phyloP scores from a whole-genome alignment of 345 rosid genomes.

The Ceriops decandra region DNA sequence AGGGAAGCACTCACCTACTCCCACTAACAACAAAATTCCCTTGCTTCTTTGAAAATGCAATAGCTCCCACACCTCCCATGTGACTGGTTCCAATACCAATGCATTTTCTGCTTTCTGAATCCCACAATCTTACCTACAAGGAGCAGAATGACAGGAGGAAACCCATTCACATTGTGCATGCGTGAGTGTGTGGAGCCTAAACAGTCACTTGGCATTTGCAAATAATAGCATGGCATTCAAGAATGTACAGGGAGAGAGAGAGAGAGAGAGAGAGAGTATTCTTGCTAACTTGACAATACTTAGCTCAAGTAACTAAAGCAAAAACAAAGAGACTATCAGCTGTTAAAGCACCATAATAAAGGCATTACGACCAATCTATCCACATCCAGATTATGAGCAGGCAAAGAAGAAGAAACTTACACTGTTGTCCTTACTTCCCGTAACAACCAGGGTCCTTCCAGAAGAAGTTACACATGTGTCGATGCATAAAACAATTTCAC shows the following conservation, averaged over 20 bases:
- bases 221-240: too few species aligned
- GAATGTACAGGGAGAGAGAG: not conserved
- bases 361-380: not conserved
- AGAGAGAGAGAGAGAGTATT: slow-evolving; percentile 9
- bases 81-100: slow-evolving; percentile 89
- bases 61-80: slow-evolving; percentile 85
- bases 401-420: slow-evolving; percentile 46
- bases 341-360: not conserved
- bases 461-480: slow-evolving; percentile 68
- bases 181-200: too few species aligned
- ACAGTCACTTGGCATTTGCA: too few species aligned
- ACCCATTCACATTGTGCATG: not conserved
- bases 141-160: slow-evolving; percentile 10
- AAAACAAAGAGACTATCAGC: not conserved
- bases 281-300: not conserved
- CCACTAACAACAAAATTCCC: slow-evolving; percentile 79
- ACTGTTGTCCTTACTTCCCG: slow-evolving; percentile 88
- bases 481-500: slow-evolving; percentile 71
- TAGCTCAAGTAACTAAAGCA: not conserved
- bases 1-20: slow-evolving; percentile 60
- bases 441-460: slow-evolving; percentile 59
- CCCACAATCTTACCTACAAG: slow-evolving; percentile 86
- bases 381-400: not conserved
- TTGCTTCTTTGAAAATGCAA: slow-evolving; percentile 75
- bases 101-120: slow-evolving; percentile 57